Conservation (phyloP, 768 basidiomycete species). For the Leucocoprinus leucothites region DNA sequence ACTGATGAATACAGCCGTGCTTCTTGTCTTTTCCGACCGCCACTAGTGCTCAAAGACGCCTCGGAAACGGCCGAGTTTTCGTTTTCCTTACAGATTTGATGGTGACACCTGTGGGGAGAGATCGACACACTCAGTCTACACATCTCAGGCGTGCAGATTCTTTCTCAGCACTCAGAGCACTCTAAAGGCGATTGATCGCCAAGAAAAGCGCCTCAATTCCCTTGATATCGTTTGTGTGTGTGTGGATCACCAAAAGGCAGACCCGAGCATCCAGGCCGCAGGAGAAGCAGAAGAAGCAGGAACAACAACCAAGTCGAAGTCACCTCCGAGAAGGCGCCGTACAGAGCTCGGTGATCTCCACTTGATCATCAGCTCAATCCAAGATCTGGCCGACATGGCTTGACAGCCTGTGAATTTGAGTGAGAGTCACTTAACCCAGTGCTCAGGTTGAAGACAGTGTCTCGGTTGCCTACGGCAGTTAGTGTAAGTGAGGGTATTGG, state of each 20-base stretch:
- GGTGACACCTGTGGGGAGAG: too few species aligned
- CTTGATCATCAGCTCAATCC: background rate
- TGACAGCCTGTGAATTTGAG: slow-evolving; percentile 3
- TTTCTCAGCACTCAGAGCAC: background rate
- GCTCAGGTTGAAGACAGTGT: background rate
- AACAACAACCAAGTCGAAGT: background rate
- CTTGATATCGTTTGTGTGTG: background rate
- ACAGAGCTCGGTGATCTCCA: background rate
- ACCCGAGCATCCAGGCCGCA: background rate
- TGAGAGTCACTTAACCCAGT: background rate
- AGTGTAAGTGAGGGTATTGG: too few species aligned
- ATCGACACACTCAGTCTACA: too few species aligned
- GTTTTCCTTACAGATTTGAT: background rate
- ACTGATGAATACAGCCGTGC: background rate
- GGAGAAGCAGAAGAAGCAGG: background rate
- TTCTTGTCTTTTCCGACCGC: background rate
- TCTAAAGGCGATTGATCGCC: too few species aligned
- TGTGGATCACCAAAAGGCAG: background rate
- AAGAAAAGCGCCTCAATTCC: too few species aligned
- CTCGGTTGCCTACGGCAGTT: background rate
- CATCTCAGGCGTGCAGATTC: background rate
- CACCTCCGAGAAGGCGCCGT: background rate
- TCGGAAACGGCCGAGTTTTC: background rate
- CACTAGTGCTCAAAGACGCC: background rate
- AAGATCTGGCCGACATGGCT: background rate